phyloP scores from a whole-genome alignment of 164 flowering plant species.

The Sextonia rubra region DNA sequence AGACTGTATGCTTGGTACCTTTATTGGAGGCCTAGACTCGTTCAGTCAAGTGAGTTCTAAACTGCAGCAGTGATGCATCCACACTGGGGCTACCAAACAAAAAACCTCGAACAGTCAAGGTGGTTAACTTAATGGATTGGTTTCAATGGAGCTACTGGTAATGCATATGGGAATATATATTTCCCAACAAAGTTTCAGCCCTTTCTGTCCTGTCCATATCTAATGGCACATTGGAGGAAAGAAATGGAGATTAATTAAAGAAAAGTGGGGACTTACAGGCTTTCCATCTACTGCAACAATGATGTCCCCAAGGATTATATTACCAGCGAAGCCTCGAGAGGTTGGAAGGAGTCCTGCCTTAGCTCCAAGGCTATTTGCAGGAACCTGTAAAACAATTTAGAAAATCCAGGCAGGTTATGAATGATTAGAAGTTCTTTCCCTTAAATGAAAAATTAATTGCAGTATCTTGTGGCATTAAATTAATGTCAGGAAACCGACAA shows the following conservation, averaged over 20 bases:
- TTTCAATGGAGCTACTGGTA: neutral
- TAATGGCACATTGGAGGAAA: neutral
- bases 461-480: neutral
- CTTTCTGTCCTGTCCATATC: neutral
- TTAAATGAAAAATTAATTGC: neutral
- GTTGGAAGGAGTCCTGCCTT: constrained; percentile 82
- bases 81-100: neutral
- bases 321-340: constrained; percentile 87
- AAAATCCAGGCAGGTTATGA: too few relatives aligned
- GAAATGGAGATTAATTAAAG: neutral
- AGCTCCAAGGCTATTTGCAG: constrained; percentile 67
- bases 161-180: too few relatives aligned
- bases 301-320: constrained; percentile 78
- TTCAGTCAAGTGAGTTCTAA: neutral
- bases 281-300: constrained; percentile 70
- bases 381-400: constrained; percentile 47
- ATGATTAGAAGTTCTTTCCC: neutral
- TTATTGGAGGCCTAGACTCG: neutral
- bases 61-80: too few relatives aligned
- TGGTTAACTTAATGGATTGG: neutral
- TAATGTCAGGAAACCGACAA: neutral
- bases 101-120: neutral
- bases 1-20: neutral
- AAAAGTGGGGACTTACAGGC: constrained; percentile 47
- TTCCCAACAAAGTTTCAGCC: neutral